These are phyloP conservation scores for Tolypocladium guangdongense DNA, from an alignment of 2,329 filamentous ascomycete species.

Conservation along the genomic window DNA sequence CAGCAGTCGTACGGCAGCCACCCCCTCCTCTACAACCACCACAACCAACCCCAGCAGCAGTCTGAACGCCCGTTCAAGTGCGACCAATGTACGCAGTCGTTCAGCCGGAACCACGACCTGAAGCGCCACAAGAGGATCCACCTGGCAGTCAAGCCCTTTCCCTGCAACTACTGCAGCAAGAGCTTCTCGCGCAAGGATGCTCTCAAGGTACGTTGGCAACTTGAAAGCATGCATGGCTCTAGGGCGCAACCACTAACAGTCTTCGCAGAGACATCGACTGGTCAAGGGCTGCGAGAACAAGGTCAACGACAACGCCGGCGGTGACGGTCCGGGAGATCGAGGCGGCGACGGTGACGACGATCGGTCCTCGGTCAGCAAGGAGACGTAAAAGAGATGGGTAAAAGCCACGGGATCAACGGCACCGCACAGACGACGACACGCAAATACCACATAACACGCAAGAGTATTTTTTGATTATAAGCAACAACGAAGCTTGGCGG, in stretches of 20 bases:
- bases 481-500: not conserved
- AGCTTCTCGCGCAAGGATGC: slow-evolving; percentile 96
- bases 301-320: slow-evolving; percentile 12
- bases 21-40: slow-evolving; percentile 49
- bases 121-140: slow-evolving; percentile 96
- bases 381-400: not conserved
- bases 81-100: slow-evolving; percentile 82
- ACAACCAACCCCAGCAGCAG: slow-evolving; percentile 34
- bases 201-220: too few relatives aligned
- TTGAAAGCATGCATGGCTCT: too few relatives aligned
- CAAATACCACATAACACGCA: not conserved
- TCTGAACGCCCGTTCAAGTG: slow-evolving; percentile 91
- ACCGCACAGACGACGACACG: not conserved
- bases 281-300: slow-evolving; percentile 50
- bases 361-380: slow-evolving; percentile 2
- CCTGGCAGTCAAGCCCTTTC: slow-evolving; percentile 88
- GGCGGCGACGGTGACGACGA: slow-evolving; percentile 5
- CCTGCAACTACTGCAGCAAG: slow-evolving; percentile 85
- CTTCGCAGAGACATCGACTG: slow-evolving; percentile 44
- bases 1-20: slow-evolving; percentile 45
- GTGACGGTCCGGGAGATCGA: slow-evolving; percentile 8
- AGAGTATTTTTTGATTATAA: not conserved
- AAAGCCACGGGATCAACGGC: not conserved
- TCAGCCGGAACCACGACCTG: slow-evolving; percentile 92
- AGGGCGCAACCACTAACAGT: slow-evolving; percentile 7